phyloP scores from a whole-genome alignment of 2,329 filamentous ascomycete species.

The Alternaria triticimaculans region DNA sequence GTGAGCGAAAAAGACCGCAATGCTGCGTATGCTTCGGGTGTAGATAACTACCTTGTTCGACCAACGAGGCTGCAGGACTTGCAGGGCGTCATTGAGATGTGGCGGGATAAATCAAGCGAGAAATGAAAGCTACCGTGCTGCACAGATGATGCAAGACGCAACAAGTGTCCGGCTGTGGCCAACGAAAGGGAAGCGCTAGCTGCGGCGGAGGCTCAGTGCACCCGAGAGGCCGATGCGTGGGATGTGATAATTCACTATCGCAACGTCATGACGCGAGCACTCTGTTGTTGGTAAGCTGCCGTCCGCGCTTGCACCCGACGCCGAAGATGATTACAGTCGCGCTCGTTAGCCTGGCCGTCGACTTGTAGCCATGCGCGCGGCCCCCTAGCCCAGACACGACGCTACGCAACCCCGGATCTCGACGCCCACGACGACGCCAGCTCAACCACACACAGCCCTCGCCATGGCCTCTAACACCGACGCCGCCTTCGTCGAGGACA shows the following conservation, averaged over 20 bases:
- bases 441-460: not conserved
- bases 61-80: constrained; percentile 4
- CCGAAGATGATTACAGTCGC: constrained; percentile 15
- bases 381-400: constrained; percentile 9
- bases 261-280: constrained; percentile 25
- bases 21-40: constrained; percentile 10
- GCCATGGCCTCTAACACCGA: constrained; percentile 36
- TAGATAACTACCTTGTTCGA: constrained; percentile 10
- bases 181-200: not conserved
- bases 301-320: constrained; percentile 9
- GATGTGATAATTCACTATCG: constrained; percentile 11
- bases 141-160: not conserved
- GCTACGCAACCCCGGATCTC: constrained; percentile 9
- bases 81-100: constrained; percentile 1
- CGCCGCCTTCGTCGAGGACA: constrained; percentile 37
- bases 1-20: constrained; percentile 11
- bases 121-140: not conserved
- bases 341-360: constrained; percentile 7
- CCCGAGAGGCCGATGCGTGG: not conserved
- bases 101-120: not conserved
- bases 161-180: not conserved
- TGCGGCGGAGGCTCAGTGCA: not conserved
- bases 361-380: constrained; percentile 26
- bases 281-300: constrained; percentile 33
- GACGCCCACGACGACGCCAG: not conserved